Conservation (phyloP, 2,329 filamentous ascomycete species). For the Tolypocladium ophioglossoides region DNA sequence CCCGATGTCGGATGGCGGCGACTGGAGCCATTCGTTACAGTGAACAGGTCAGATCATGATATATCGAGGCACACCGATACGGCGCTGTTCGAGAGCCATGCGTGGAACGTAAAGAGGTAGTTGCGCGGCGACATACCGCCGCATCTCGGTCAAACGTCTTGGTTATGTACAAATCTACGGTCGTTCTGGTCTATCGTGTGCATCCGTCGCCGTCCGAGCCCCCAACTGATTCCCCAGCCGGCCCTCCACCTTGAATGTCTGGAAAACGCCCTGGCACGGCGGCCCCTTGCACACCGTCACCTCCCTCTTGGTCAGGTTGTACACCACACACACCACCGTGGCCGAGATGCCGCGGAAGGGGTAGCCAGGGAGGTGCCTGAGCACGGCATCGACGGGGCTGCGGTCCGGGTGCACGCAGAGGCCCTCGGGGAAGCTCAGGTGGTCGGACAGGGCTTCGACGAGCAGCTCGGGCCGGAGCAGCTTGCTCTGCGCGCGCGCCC, state of each 20-base stretch:
- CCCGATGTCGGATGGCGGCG: no score
- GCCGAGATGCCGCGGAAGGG: neutral
- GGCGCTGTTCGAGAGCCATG: no score
- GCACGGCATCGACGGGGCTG: neutral
- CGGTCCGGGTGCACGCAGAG: slow-evolving; percentile 11
- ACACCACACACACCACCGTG: slow-evolving; percentile 15
- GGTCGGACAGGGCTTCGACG: slow-evolving; percentile 11
- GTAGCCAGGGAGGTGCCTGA: neutral
- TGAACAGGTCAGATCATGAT: no score
- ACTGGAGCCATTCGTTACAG: no score
- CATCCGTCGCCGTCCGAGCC: neutral
- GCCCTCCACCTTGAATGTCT: slow-evolving; percentile 1
- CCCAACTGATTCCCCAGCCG: neutral
- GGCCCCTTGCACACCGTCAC: slow-evolving; percentile 13
- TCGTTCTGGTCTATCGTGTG: neutral
- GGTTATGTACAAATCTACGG: neutral
- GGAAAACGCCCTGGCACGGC: slow-evolving; percentile 9
- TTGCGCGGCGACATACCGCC: no score
- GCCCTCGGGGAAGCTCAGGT: slow-evolving; percentile 10
- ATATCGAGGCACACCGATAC: no score
- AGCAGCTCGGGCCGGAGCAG: slow-evolving; percentile 3
- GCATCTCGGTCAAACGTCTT: no score
- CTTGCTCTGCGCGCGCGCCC: neutral
- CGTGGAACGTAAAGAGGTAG: no score
- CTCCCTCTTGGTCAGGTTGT: slow-evolving; percentile 8